Evolutionary conservation across 2,329 filamentous ascomycete genomes (phyloP), one percentile per base, ranked within the genome.

Genomic region (Alternaria infectoria): DNA sequence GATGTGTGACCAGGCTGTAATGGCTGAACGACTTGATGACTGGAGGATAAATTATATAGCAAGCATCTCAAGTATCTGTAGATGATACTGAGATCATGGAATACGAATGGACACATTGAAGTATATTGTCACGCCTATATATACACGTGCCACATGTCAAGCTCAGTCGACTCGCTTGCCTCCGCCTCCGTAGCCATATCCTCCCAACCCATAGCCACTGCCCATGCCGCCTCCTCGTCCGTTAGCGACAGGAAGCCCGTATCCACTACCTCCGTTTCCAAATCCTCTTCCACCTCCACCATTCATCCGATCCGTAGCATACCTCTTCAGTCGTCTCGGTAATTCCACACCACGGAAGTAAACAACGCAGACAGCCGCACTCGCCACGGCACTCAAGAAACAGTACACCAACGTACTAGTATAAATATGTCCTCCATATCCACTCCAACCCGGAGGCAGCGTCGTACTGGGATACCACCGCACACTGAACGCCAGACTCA

Each of bases 391-490:
- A 68, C 76, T 84, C 61, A 84, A 64, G 68, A 84, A 65, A 62
- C 83, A 86, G 65, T 85, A 86, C 57, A 84, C 74, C 58, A 85
- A 70, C 52, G 84, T 86, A 54, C 78, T 82, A 57, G 82, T 81
- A 60, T 83, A 85, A 50, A 86, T 73, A 72, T 86, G 84, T 2
- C 85, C 83, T 1, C 84, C 84, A 44, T 86, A 71, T 61, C 86
- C 80, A 70, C 81, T 62, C 86, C 87, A 84, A 66, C 86, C 72
- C 62, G 84, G 78, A 67, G 91, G 92, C 67, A 95, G 83, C 40
- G 86, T 84, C 1, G 91, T 90, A 23, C 87, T 91, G 1, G 91
- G 91, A 78, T 95, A 96, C 96, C 96, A 98, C 47, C 93, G 85
- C 13, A 98, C 90, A 44, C 89, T 91, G 74, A 98, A 92, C 47